Percentiles rank a stretch among this genome's conserved stretches.
Evolutionary conservation across 768 basidiomycete species (phyloP).

Genomic region (Amanita rubescens): DNA sequence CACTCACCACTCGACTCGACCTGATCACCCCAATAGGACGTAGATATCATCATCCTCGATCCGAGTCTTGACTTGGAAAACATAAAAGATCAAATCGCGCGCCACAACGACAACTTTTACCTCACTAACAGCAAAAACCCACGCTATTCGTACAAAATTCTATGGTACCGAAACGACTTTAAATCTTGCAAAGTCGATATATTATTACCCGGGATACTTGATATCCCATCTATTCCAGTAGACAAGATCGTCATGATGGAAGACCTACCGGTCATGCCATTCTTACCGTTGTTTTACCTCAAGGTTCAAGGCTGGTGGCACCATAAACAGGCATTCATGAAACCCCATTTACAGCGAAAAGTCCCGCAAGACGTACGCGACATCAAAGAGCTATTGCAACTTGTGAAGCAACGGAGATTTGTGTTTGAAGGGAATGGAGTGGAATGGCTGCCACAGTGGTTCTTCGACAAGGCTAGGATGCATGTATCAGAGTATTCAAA

Average conservation of each 20-base stretch:
- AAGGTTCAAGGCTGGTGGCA: conserved; percentile 15
- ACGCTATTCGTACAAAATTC: not conserved
- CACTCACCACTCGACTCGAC: no score
- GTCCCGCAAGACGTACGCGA: conserved; percentile 13
- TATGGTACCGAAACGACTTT: not conserved
- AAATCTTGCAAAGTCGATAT: conserved; percentile 16
- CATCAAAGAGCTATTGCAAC: conserved; percentile 11
- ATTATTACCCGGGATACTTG: conserved; percentile 10
- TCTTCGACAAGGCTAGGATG: no score
- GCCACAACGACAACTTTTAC: conserved; percentile 1
- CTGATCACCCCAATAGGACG: conserved; percentile 1
- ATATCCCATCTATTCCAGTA: conserved; percentile 9
- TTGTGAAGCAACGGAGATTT: no score
- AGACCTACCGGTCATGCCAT: conserved; percentile 10
- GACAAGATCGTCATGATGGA: not conserved
- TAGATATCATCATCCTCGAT: conserved; percentile 8
- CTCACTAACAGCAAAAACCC: conserved; percentile 4
- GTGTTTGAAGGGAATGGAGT: no score
- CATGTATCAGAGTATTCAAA: no score
- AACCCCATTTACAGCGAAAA: conserved; percentile 5
- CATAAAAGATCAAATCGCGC: conserved; percentile 2
- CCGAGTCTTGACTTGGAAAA: conserved; percentile 1
- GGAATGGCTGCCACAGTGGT: no score
- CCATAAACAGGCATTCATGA: conserved; percentile 3
- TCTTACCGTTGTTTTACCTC: conserved; percentile 9